Conservation (phyloP, 257 asterid species). For the Gentiana macrophylla region DNA sequence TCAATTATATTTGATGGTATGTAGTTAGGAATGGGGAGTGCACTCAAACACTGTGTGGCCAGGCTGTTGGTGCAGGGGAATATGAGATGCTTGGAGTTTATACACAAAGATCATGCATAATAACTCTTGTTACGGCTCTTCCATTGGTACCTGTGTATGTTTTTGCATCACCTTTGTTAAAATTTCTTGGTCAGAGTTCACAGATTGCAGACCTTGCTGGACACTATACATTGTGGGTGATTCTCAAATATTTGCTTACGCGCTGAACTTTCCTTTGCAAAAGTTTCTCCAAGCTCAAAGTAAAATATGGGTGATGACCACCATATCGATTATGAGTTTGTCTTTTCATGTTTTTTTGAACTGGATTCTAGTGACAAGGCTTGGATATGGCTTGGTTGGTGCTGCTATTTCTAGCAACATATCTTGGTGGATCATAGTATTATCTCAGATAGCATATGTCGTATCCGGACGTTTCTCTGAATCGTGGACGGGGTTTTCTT, state of each 20-base stretch:
- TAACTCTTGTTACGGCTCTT: slow-evolving; percentile 38
- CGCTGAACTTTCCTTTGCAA: slow-evolving; percentile 66
- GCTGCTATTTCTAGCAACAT: slow-evolving; percentile 78
- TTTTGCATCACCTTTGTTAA: slow-evolving; percentile 45
- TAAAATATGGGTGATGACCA: slow-evolving; percentile 78
- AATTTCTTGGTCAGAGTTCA: slow-evolving; percentile 32
- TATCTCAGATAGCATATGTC: slow-evolving; percentile 62
- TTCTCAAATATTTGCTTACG: slow-evolving; percentile 67
- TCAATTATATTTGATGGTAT: neutral
- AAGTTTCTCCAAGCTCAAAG: slow-evolving; percentile 85
- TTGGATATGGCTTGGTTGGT: slow-evolving; percentile 51
- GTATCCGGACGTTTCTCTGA: slow-evolving; percentile 60
- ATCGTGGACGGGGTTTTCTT: slow-evolving; percentile 77
- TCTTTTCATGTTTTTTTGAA: slow-evolving; percentile 50
- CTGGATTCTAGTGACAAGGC: slow-evolving; percentile 53
- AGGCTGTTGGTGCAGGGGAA: slow-evolving; percentile 75
- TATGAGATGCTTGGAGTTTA: slow-evolving; percentile 57
- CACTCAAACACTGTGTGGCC: slow-evolving; percentile 82
- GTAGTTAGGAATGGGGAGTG: slow-evolving; percentile 95
- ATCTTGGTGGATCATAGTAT: slow-evolving; percentile 76
- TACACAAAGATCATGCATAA: slow-evolving; percentile 66
- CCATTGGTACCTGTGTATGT: slow-evolving; percentile 47
- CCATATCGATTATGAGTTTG: slow-evolving; percentile 33
- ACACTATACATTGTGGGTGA: slow-evolving; percentile 53
- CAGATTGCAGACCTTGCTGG: slow-evolving; percentile 50